Conservation (phyloP, 2,329 filamentous ascomycete species). For the Aschersonia sp. region DNA sequence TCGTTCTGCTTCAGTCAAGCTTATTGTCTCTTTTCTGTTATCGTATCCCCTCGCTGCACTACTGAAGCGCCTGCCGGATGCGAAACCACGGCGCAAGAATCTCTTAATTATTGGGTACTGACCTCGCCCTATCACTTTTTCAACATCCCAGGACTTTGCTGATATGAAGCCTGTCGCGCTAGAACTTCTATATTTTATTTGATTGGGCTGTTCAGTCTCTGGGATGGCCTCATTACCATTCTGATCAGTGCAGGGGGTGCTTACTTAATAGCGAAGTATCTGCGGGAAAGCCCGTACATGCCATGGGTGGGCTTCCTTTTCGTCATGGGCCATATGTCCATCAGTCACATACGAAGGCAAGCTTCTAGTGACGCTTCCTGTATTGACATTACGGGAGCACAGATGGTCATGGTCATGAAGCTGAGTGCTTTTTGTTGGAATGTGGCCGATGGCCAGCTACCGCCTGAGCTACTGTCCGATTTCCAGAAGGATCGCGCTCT, state of each 20-base stretch:
- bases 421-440: slow-evolving; percentile 96
- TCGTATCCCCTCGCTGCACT: slow-evolving; percentile 84
- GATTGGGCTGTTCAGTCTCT: slow-evolving; percentile 84
- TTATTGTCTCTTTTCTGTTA: slow-evolving; percentile 76
- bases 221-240: slow-evolving; percentile 69
- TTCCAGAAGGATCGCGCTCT: slow-evolving; percentile 75
- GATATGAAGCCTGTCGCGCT: neutral
- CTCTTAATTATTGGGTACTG: slow-evolving; percentile 62
- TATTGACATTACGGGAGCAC: slow-evolving; percentile 84
- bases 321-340: slow-evolving; percentile 87
- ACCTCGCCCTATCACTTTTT: slow-evolving; percentile 48
- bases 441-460: slow-evolving; percentile 76
- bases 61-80: slow-evolving; percentile 81
- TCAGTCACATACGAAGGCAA: slow-evolving; percentile 77
- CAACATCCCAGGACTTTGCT: slow-evolving; percentile 17
- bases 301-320: slow-evolving; percentile 93
- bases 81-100: slow-evolving; percentile 73
- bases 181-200: slow-evolving; percentile 62
- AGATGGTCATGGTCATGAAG: slow-evolving; percentile 99
- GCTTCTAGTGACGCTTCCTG: slow-evolving; percentile 46
- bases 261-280: slow-evolving; percentile 70
- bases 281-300: slow-evolving; percentile 77
- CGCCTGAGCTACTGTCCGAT: slow-evolving; percentile 67
- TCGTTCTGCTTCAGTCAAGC: slow-evolving; percentile 54
- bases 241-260: slow-evolving; percentile 64